Evolutionary conservation across 2,329 filamentous ascomycete species (phyloP).

Genomic region (Trichoderma sp.): DNA sequence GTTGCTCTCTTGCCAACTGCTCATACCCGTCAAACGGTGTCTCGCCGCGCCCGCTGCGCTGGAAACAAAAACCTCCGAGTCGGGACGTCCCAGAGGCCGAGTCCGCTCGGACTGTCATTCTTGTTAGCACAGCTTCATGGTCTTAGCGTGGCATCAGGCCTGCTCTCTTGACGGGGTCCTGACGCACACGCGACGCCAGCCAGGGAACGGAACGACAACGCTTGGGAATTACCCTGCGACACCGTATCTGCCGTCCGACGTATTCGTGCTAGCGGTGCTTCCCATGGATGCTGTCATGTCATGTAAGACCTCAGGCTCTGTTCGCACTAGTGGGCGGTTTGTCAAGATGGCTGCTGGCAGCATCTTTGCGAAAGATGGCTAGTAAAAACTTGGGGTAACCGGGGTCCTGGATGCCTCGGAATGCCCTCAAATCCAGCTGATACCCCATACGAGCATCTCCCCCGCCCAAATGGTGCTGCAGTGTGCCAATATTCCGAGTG

Average conservation of each 20-base stretch:
- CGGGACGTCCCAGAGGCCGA: constrained; percentile 18
- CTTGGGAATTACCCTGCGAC: neutral
- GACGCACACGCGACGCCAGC: constrained; percentile 1
- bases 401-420: constrained; percentile 9
- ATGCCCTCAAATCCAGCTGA: neutral
- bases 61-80: constrained; percentile 12
- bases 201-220: neutral
- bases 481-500: too few species aligned
- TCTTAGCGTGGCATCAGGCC: too few species aligned
- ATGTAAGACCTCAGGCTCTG: constrained; percentile 10
- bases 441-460: too few species aligned
- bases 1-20: neutral
- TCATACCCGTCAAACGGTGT: neutral
- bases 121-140: neutral
- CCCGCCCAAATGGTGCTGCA: too few species aligned
- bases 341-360: neutral
- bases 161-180: neutral
- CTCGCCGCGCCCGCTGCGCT: constrained; percentile 8
- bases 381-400: neutral
- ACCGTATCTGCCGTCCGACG: neutral
- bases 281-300: constrained; percentile 16
- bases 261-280: neutral
- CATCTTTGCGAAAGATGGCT: neutral
- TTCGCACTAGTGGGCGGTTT: constrained; percentile 4
- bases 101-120: neutral